Evolutionary conservation across 2,329 filamentous ascomycete species (phyloP).

Genomic region (Cladosporium sp.): DNA sequence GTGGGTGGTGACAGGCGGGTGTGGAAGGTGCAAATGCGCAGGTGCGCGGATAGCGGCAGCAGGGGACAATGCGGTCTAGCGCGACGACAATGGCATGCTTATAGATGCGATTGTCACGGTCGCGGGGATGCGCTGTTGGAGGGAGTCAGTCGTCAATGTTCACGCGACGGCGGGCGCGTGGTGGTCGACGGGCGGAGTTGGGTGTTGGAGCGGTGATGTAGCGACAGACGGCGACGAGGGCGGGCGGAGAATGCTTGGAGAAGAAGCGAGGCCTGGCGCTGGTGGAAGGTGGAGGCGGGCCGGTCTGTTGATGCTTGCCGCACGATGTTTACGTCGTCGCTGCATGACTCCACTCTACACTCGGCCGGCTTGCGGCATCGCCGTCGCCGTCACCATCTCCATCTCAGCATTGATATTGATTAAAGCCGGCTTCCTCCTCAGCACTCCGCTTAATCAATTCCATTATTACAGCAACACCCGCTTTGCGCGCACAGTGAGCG

Average conservation of each 20-base stretch:
- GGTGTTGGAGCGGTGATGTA: neutral
- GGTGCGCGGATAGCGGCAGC: neutral
- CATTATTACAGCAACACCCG: too few relatives aligned
- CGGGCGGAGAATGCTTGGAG: neutral
- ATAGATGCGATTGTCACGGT: neutral
- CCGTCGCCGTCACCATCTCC: too few relatives aligned
- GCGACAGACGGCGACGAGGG: neutral
- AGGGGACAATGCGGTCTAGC: conserved; percentile 6
- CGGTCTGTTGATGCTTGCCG: too few relatives aligned
- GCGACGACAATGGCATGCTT: neutral
- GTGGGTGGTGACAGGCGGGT: neutral
- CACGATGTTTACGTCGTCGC: too few relatives aligned
- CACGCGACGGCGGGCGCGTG: conserved; percentile 9
- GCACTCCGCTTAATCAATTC: too few relatives aligned
- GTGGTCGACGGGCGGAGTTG: neutral
- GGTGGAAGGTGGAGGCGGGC: too few relatives aligned
- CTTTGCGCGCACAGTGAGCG: too few relatives aligned
- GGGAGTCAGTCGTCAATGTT: neutral
- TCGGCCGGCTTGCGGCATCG: too few relatives aligned
- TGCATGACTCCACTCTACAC: too few relatives aligned
- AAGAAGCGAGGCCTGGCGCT: too few relatives aligned
- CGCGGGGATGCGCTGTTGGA: neutral
- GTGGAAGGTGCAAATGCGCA: conserved; percentile 15
- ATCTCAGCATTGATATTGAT: too few relatives aligned
- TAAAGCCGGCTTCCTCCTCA: too few relatives aligned